These are phyloP conservation scores for Suhomyces bokatorum DNA, from an alignment of 1,139 yeast species.

Conservation along the genomic window DNA sequence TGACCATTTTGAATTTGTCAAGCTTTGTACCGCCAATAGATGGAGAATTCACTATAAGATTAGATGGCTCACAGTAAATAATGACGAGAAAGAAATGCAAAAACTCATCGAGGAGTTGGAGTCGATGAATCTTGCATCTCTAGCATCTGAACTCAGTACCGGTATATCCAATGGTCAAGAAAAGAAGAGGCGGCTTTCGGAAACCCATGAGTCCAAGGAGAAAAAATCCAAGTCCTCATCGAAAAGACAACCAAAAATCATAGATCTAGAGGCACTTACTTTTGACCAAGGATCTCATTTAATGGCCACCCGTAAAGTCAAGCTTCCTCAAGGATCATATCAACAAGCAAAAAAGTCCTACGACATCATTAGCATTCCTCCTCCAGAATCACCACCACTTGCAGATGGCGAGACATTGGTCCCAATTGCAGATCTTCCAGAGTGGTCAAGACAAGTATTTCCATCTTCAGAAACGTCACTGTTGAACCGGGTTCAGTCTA, in stretches of 20 bases:
- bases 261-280: conserved; percentile 62
- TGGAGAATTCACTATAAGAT: conserved; percentile 57
- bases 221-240: conserved; percentile 10
- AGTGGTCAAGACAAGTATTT: conserved; percentile 80
- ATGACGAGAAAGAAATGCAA: conserved; percentile 31
- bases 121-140: conserved; percentile 22
- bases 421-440: conserved; percentile 64
- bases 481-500: conserved; percentile 82
- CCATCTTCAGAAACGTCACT: conserved; percentile 64
- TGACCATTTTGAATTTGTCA: conserved; percentile 52
- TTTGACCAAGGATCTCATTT: conserved; percentile 75
- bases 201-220: conserved; percentile 2
- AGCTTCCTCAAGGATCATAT: conserved; percentile 80
- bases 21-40: conserved; percentile 52
- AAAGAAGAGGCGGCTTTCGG: conserved; percentile 21
- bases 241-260: conserved; percentile 48
- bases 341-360: conserved; percentile 72
- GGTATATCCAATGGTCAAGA: conserved; percentile 9
- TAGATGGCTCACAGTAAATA: conserved; percentile 38
- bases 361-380: conserved; percentile 86
- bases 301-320: conserved; percentile 65
- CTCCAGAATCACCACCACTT: conserved; percentile 52
- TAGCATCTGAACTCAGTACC: conserved; percentile 29
- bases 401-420: conserved; percentile 53
- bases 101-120: conserved; percentile 26